Conservation (phyloP, 2,329 filamentous ascomycete genomes). For the Cercospora canescens region DNA sequence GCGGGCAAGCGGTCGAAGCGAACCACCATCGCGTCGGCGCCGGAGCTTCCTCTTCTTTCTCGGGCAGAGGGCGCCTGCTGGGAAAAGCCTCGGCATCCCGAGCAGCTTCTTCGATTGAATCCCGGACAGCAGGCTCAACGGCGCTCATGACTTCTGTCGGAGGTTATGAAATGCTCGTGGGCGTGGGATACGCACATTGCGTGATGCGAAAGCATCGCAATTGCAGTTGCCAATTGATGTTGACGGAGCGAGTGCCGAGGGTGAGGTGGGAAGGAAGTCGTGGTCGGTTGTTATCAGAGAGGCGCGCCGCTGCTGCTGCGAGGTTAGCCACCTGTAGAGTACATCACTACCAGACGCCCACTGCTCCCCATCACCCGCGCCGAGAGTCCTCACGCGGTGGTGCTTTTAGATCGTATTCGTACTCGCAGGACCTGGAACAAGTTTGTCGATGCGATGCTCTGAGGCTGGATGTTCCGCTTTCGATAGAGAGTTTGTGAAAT, state of each 20-base stretch:
- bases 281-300: not conserved
- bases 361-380: too few relatives aligned
- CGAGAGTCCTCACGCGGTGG: too few relatives aligned
- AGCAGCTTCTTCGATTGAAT: constrained; percentile 52
- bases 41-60: constrained; percentile 43
- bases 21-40: constrained; percentile 59
- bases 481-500: too few relatives aligned
- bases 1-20: constrained; percentile 60
- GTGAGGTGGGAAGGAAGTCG: not conserved
- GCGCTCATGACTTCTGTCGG: constrained; percentile 27
- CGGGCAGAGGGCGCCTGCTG: constrained; percentile 35
- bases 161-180: not conserved
- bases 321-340: too few relatives aligned
- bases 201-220: not conserved
- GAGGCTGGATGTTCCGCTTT: too few relatives aligned
- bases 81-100: constrained; percentile 40
- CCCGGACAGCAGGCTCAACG: constrained; percentile 43
- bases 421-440: too few relatives aligned
- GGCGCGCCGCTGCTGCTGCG: not conserved
- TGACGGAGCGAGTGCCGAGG: not conserved
- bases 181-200: not conserved
- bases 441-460: too few relatives aligned
- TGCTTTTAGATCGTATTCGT: too few relatives aligned
- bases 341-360: too few relatives aligned
- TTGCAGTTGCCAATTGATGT: not conserved